phyloP scores from a whole-genome alignment of 768 basidiomycete species.

The Mycena polygramma region DNA sequence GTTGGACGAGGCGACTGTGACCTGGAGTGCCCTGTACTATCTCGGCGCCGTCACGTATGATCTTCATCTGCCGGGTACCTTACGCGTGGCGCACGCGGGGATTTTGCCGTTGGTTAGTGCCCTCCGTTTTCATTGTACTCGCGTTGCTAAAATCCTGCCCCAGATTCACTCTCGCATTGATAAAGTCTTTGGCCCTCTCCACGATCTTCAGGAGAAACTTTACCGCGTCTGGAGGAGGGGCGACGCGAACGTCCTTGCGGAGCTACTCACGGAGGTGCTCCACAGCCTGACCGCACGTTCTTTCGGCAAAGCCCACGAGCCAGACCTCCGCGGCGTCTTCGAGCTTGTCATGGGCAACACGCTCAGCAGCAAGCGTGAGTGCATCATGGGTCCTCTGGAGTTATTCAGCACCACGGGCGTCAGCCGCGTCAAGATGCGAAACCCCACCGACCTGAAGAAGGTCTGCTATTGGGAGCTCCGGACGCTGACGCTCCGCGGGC shows the following conservation, averaged over 20 bases:
- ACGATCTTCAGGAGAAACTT: not conserved
- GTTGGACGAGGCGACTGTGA: not conserved
- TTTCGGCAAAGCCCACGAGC: not conserved
- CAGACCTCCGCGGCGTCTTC: slow-evolving; percentile 15
- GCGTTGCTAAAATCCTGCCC: too few relatives aligned
- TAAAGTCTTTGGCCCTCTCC: not conserved
- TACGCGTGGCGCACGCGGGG: slow-evolving; percentile 6
- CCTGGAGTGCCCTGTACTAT: slow-evolving; percentile 12
- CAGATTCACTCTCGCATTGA: slow-evolving; percentile 26
- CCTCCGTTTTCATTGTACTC: not conserved
- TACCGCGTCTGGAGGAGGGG: not conserved
- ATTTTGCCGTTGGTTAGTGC: slow-evolving; percentile 10
- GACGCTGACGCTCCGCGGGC: slow-evolving; percentile 19
- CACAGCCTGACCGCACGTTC: not conserved
- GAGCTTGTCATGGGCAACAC: slow-evolving; percentile 22
- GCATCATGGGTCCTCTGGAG: not conserved
- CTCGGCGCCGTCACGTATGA: slow-evolving; percentile 12
- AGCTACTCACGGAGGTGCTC: slow-evolving; percentile 1
- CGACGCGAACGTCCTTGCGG: not conserved
- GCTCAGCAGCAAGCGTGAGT: not conserved
- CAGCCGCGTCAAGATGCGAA: not conserved
- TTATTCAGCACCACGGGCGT: not conserved
- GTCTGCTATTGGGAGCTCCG: not conserved
- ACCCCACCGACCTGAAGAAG: not conserved
- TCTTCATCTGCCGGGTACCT: not conserved